Percentiles rank a stretch among this genome's conserved stretches.
Evolutionary conservation across 2,329 filamentous ascomycete genomes (phyloP).

Genomic region (Phialocephala sp.): DNA sequence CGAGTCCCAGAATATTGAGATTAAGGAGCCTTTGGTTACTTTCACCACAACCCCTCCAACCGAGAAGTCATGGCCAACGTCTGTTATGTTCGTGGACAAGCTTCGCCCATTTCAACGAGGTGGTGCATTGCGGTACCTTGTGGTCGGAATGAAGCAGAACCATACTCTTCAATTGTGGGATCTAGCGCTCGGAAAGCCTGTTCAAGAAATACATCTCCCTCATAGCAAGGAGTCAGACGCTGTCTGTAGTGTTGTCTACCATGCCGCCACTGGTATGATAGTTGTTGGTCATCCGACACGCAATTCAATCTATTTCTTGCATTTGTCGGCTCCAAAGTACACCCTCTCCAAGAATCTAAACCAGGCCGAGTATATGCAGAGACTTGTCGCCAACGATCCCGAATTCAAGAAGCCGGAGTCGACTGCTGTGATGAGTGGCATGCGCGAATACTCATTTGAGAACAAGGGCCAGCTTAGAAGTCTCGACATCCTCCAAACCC

Average conservation of each 20-base stretch:
- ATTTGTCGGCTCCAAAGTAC: conserved; percentile 93
- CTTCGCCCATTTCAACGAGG: conserved; percentile 90
- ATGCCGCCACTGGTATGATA: conserved; percentile 90
- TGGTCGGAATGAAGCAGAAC: conserved; percentile 98
- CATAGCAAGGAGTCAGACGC: conserved; percentile 96
- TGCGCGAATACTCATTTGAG: conserved; percentile 91
- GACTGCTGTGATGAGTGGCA: conserved; percentile 95
- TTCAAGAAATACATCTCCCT: conserved; percentile 95
- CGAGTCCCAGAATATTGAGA: conserved; percentile 59
- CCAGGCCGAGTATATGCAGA: conserved; percentile 86
- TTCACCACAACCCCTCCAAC: conserved; percentile 84
- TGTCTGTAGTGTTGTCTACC: conserved; percentile 97
- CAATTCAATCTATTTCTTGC: conserved; percentile 97
- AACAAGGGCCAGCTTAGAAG: conserved; percentile 88
- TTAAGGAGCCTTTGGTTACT: conserved; percentile 85
- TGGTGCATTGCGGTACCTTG: conserved; percentile 89
- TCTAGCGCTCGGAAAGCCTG: conserved; percentile 89
- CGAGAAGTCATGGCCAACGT: conserved; percentile 97
- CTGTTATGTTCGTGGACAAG: conserved; percentile 95
- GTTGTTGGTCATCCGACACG: conserved; percentile 94
- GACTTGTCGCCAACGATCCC: conserved; percentile 73
- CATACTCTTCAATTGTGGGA: conserved; percentile 99
- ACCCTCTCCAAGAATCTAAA: conserved; percentile 77
- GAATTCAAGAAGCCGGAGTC: conserved; percentile 85
- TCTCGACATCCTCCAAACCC: conserved; percentile 81